A percentile compares a stretch with the other conserved stretches of the same genome.
phyloP scores from a whole-genome alignment of 2,329 filamentous ascomycete genomes.

The Sarocladium brachiariae region DNA sequence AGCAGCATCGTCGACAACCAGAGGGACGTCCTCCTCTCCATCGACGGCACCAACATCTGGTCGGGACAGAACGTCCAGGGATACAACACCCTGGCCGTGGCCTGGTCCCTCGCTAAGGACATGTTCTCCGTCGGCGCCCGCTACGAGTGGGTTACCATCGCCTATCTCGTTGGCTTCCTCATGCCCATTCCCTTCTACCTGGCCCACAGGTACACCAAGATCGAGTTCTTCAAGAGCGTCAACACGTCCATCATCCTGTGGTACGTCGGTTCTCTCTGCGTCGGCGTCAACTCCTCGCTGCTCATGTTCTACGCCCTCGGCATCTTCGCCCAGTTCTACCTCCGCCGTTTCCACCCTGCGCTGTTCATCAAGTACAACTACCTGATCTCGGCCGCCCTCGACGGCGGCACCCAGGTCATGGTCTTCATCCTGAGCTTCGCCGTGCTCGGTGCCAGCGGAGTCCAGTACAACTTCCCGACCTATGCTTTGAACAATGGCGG shows the following conservation, averaged over 20 bases:
- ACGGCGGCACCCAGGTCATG: conserved; percentile 17
- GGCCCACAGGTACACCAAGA: conserved; percentile 12
- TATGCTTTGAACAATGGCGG: neutral
- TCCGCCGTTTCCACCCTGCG: conserved; percentile 18
- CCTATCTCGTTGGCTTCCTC: conserved; percentile 18
- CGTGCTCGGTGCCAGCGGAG: conserved; percentile 15
- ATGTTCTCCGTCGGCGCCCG: conserved; percentile 14
- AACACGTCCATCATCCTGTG: conserved; percentile 35
- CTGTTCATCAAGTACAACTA: conserved; percentile 22
- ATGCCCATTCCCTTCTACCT: conserved; percentile 35
- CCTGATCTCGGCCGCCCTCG: conserved; percentile 13
- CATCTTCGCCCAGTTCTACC: conserved; percentile 24
- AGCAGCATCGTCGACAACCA: conserved; percentile 36
- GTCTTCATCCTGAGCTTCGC: conserved; percentile 17
- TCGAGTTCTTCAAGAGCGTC: conserved; percentile 14
- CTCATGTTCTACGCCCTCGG: conserved; percentile 19
- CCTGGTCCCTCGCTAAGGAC: conserved; percentile 20
- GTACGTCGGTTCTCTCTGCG: conserved; percentile 34
- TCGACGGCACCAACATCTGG: conserved; percentile 37
- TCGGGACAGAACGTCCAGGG: conserved; percentile 36
- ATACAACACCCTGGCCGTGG: conserved; percentile 31
- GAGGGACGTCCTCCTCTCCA: conserved; percentile 25
- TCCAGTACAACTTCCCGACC: conserved; percentile 14
- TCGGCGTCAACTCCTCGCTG: conserved; percentile 31
- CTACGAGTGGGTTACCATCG: neutral